These are phyloP conservation scores for Fusarium irregulare DNA, from an alignment of 2,329 filamentous ascomycete species.

Conservation along the genomic window DNA sequence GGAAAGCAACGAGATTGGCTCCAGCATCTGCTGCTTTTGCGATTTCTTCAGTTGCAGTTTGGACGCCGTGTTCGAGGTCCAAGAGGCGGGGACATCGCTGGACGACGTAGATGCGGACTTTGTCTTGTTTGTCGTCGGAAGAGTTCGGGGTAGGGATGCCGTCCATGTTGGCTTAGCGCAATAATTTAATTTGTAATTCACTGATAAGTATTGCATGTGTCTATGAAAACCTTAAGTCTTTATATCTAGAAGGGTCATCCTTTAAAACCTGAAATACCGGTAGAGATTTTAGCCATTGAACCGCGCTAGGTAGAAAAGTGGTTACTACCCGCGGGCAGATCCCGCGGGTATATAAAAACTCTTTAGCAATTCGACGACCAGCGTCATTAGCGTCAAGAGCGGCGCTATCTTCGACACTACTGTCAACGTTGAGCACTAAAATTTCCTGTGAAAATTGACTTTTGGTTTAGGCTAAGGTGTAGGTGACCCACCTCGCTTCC, in stretches of 20 bases:
- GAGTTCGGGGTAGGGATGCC: not conserved
- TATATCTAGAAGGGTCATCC: not conserved
- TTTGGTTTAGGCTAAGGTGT: too few species aligned
- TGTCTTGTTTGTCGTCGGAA: not conserved
- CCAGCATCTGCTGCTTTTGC: not conserved
- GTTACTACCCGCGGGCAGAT: not conserved
- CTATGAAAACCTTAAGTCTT: not conserved
- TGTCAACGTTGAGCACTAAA: not conserved
- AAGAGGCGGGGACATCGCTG: not conserved
- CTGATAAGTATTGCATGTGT: not conserved
- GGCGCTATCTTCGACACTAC: not conserved
- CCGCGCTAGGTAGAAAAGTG: too few species aligned
- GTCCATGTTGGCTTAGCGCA: not conserved
- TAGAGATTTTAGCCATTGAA: not conserved
- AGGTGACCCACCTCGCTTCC: not conserved
- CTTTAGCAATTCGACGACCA: not conserved
- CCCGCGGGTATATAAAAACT: not conserved
- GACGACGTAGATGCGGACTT: not conserved
- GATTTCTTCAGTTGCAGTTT: not conserved
- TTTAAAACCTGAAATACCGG: not conserved
- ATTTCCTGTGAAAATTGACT: too few species aligned
- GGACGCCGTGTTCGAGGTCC: not conserved
- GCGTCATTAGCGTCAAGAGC: not conserved
- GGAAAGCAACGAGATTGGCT: not conserved
- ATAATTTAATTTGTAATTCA: not conserved